Base-by-base conservation (phyloP, 768 basidiomycete genomes). In the Trametes cingulata region DNA sequence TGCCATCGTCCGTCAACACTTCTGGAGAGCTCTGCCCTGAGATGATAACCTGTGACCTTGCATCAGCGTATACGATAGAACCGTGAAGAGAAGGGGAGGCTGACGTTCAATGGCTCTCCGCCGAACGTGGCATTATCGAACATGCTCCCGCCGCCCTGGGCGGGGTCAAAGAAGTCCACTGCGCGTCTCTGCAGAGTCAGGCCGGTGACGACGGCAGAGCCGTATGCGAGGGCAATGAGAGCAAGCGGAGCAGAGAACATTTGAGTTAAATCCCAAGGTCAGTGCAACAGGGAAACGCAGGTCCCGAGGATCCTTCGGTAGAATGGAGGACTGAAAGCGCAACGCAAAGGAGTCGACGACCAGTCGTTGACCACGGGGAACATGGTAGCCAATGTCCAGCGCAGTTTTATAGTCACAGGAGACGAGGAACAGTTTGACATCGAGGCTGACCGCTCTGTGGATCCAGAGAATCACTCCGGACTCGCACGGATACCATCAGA, bases 21-120 rank as follows among this genome's bases (percentile, higher is more conserved):
- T 37, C 74, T 0, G 82, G 73, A 17, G 84, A 85, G 66, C 86
- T 88, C 48, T 78, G 65, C 0, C 82, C 85, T 1, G 88, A 89
- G 51, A 89, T 81, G 61, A 90, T 86, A 45, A 89, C 76, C 80
- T 80, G 49, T 6, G 6, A 19, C 15, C 2, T 9, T 0, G 10
- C 13, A 20, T 64, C 22, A 49, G 50, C 29, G 19, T 4, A 6
- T 6, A 17, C 10, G 20, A 17, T 1, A 43, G 20, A 20, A 25
- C 13, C 4, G 9, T 10, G 20, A 2, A 41, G 6, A 48, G 56
- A 59, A 19, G 22, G 20, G 19, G 27, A 13, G 27, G 46, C 64
- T 48, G 50, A 78, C 82, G 71, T 86, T 76, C 66, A 83, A 61
- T n/a, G 79, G 75, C 68, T 76, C 77, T n/a, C 77, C 82, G 49